Evolutionary conservation across 768 basidiomycete genomes (phyloP).

Genomic region (Trametes villosa): DNA sequence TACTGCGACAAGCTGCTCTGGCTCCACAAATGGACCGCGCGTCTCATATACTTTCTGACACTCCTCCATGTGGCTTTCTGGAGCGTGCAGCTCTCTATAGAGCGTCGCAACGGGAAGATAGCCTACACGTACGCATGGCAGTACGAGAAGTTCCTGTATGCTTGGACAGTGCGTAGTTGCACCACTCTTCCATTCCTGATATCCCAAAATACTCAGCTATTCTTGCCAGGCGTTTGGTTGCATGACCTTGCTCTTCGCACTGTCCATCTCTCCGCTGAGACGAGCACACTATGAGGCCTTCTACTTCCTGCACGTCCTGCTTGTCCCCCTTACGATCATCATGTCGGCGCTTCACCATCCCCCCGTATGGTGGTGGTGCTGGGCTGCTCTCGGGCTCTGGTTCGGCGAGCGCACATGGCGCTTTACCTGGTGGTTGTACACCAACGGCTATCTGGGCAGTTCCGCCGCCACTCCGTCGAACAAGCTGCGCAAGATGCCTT

Average conservation of each 20-base stretch:
- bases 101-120: conserved; percentile 49
- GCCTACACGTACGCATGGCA: conserved; percentile 58
- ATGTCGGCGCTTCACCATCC: conserved; percentile 72
- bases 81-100: conserved; percentile 65
- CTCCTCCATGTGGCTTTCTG: conserved; percentile 66
- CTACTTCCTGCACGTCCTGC: conserved; percentile 64
- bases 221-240: conserved; percentile 55
- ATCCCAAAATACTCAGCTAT: neutral
- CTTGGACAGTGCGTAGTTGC: conserved; percentile 50
- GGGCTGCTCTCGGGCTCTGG: conserved; percentile 66
- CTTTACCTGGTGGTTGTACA: conserved; percentile 55
- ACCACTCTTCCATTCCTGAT: neutral
- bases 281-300: conserved; percentile 63
- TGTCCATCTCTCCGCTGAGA: conserved; percentile 56
- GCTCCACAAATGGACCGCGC: conserved; percentile 73
- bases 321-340: conserved; percentile 65
- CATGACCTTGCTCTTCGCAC: conserved; percentile 55
- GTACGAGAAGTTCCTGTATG: conserved; percentile 66
- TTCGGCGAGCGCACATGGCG: conserved; percentile 63
- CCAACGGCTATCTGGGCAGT: conserved; percentile 57
- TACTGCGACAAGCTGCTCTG: conserved; percentile 76
- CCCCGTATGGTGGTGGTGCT: conserved; percentile 69
- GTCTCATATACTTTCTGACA: conserved; percentile 68
- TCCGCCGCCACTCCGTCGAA: conserved; percentile 1
- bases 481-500: neutral